A percentile compares a stretch with the other conserved stretches of the same genome.
Conservation (phyloP, 371 early-diverging fungal species). For the Haplosporangium sp. region DNA sequence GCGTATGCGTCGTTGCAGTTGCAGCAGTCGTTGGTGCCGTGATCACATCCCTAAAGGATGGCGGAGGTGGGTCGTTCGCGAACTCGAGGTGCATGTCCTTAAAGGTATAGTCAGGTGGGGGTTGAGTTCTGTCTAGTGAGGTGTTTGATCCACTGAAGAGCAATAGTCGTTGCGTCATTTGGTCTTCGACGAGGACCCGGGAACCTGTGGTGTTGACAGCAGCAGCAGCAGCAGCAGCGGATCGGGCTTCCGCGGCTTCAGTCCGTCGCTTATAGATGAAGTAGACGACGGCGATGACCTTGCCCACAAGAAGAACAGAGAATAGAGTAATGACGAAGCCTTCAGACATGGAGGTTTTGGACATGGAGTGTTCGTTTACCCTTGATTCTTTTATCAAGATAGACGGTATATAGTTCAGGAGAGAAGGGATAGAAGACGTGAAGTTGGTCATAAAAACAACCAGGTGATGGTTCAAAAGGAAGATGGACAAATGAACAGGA, state of each 20-base stretch:
- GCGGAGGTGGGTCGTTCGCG: conserved; percentile 20
- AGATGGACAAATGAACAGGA: no score
- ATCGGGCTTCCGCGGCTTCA: background rate
- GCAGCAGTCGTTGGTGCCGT: no score
- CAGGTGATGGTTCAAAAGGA: no score
- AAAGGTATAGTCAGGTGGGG: conserved; percentile 19
- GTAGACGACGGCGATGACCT: background rate
- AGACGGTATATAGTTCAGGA: no score
- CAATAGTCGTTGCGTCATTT: conserved; percentile 20
- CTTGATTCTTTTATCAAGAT: no score
- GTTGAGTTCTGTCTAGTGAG: background rate
- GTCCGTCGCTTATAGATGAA: conserved; percentile 1
- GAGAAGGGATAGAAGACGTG: no score
- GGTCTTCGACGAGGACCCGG: conserved; percentile 15
- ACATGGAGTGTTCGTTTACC: background rate
- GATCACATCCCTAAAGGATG: conserved; percentile 10
- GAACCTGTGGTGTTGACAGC: background rate
- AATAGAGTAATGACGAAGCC: conserved; percentile 9
- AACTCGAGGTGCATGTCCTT: conserved; percentile 32
- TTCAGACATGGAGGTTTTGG: background rate
- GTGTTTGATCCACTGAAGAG: background rate
- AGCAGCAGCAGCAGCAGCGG: no score
- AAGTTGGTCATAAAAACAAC: no score
- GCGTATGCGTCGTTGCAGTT: no score
- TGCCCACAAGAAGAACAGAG: background rate